Base-by-base conservation (phyloP, 202 grass and related monocot species). In the Carex arenaria region DNA sequence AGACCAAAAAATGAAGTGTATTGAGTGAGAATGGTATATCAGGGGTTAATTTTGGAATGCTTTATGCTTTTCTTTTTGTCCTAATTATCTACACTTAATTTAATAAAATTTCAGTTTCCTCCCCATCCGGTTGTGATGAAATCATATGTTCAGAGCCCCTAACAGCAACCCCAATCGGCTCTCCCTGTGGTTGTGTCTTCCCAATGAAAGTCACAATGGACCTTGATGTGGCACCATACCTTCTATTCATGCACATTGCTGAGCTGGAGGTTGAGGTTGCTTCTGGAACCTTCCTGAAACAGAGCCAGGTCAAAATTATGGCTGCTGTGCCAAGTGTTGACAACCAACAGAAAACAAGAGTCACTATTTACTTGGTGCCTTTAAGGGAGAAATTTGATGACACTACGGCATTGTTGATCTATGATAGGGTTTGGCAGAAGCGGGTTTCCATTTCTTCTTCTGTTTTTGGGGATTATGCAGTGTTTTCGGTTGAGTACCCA, bases 261-360 rank as follows among this genome's bases (percentile, higher is more conserved):
- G 90, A 99, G 73, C 83, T 99, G 83, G 93, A 96, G 87, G 85
- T 92, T 84, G 93, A 99, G 81, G 85, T 99, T 87, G 93, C 96
- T 82, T 87, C 89, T 72, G 96, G 96, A 10, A 94, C 91, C 47
- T 99, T 93, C 84, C 87, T 96, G 87, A 94, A 96, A 87, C 96
- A 94, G 87, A 99, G 93, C 72, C 96, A 96, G 81, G 91, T 99
- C 78, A 99, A 96, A 84, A 99, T 99, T 84, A 99, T 99, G 91
- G 89, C 86, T 80, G 96, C 96, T 77, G 82, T 92, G 86, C 77
- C 88, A 83, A 92, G 90, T 85, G 70, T 92, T 18, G 66, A 89
- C 40, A 88, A 99, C 89, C 88, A 90, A 79, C 86, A 89, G 60
- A 99, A 93, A 81, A 96, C 96, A 68, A 87, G 88, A 40, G 86